A percentile compares a stretch with the other conserved stretches of the same genome.
These are phyloP conservation scores for Coprinopsis sp. DNA, from an alignment of 768 basidiomycete species.

Conservation along the genomic window DNA sequence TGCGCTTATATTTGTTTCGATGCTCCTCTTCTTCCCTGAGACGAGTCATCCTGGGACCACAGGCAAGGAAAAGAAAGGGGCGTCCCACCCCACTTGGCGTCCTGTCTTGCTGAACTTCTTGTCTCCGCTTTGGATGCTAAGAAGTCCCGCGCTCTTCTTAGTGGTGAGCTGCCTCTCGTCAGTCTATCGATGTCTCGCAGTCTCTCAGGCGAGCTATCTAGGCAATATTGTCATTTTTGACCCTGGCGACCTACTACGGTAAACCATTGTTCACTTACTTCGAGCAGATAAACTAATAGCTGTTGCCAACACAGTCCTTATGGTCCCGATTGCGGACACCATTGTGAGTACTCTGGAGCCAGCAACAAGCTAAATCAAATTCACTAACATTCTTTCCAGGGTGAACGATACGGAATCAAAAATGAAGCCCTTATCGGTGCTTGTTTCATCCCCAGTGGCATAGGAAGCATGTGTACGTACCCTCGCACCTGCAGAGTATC, in stretches of 20 bases:
- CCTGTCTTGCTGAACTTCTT: constrained; percentile 59
- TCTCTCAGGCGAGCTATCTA: no score
- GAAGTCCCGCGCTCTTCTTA: constrained; percentile 54
- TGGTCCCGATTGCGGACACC: constrained; percentile 62
- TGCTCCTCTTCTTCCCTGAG: constrained; percentile 54
- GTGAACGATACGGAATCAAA: constrained; percentile 42
- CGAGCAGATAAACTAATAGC: no score
- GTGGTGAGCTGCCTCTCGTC: constrained; percentile 36
- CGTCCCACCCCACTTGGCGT: constrained; percentile 15
- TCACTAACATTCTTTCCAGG: constrained; percentile 30
- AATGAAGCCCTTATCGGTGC: constrained; percentile 50
- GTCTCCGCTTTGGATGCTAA: constrained; percentile 41
- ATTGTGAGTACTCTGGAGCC: constrained; percentile 39
- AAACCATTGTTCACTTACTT: constrained; percentile 31
- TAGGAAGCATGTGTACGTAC: constrained; percentile 48
- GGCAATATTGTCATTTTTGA: constrained; percentile 16
- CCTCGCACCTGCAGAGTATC: constrained; percentile 28
- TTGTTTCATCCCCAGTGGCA: constrained; percentile 47
- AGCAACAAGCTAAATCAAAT: not conserved
- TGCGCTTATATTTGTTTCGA: constrained; percentile 32
- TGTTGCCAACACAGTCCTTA: constrained; percentile 45
- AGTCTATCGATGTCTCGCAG: not conserved
- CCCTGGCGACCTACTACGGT: constrained; percentile 23
- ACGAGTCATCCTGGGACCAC: constrained; percentile 58
- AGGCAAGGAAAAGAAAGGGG: constrained; percentile 34